Evolutionary conservation across 345 rosid genomes (phyloP).

Genomic region (Rhizophora mangle): DNA sequence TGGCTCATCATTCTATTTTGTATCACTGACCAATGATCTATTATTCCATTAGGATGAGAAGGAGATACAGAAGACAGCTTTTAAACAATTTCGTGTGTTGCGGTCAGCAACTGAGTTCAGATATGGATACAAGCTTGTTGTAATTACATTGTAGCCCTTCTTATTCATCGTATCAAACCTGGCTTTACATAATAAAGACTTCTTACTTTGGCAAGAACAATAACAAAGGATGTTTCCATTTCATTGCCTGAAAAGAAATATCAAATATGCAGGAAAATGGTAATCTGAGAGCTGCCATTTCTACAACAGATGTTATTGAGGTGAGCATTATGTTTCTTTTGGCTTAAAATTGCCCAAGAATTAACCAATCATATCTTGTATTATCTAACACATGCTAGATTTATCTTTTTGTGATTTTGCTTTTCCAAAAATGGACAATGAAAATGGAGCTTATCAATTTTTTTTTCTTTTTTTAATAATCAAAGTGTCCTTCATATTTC

Average conservation of each 20-base stretch:
- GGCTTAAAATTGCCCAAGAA: not conserved
- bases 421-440: no score
- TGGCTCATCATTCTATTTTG: conserved; percentile 4
- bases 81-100: conserved; percentile 68
- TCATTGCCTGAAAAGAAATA: conserved; percentile 2
- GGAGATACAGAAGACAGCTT: conserved; percentile 84
- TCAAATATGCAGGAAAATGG: conserved; percentile 63
- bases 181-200: conserved; percentile 1
- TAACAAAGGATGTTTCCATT: not conserved
- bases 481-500: not conserved
- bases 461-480: not conserved
- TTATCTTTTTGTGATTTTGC: no score
- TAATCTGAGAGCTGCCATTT: conserved; percentile 73
- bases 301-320: conserved; percentile 73
- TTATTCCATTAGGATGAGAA: conserved; percentile 67
- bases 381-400: no score
- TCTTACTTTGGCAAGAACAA: not conserved
- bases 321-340: conserved; percentile 33
- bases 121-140: conserved; percentile 97
- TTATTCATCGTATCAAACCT: not conserved
- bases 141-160: conserved; percentile 34
- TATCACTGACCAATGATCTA: conserved; percentile 13
- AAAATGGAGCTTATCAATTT: not conserved
- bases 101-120: conserved; percentile 71
- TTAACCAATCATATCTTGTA: no score